Evolutionary conservation across 75 land plant genomes (phyloP).

Genomic region (Chamaecyparis obtusa): DNA sequence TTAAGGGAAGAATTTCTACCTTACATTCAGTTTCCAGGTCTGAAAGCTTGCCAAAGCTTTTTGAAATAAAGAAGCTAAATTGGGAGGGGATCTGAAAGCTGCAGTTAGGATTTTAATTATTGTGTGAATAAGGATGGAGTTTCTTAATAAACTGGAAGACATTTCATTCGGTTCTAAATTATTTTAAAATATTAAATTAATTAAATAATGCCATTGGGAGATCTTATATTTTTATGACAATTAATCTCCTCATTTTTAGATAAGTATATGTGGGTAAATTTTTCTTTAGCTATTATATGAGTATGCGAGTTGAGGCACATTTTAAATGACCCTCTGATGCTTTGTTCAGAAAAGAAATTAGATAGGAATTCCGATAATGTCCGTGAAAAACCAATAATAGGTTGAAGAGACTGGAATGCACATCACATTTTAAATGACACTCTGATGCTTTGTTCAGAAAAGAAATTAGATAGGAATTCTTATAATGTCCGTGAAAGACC

Average conservation of each 20-base stretch:
- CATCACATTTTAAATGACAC: too few relatives aligned
- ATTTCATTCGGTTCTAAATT: background rate
- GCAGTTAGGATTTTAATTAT: background rate
- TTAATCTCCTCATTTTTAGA: background rate
- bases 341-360: too few relatives aligned
- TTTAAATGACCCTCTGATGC: background rate
- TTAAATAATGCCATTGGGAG: background rate
- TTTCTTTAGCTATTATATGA: background rate
- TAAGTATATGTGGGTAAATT: background rate
- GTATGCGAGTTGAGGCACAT: background rate
- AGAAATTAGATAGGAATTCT: too few relatives aligned
- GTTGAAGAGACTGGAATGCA: too few relatives aligned
- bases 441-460: background rate
- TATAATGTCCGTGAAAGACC: too few relatives aligned
- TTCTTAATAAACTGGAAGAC: background rate
- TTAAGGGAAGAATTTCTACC: background rate
- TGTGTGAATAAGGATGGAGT: background rate
- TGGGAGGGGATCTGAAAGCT: background rate
- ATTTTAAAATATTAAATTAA: background rate
- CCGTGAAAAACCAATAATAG: too few relatives aligned
- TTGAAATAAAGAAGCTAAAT: background rate
- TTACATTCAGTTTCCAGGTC: background rate
- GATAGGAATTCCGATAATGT: too few relatives aligned
- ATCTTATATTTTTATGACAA: background rate
- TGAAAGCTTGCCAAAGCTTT: background rate